Base-by-base conservation (phyloP, 2,329 filamentous ascomycete species). In the Cordyceps tenuipes region DNA sequence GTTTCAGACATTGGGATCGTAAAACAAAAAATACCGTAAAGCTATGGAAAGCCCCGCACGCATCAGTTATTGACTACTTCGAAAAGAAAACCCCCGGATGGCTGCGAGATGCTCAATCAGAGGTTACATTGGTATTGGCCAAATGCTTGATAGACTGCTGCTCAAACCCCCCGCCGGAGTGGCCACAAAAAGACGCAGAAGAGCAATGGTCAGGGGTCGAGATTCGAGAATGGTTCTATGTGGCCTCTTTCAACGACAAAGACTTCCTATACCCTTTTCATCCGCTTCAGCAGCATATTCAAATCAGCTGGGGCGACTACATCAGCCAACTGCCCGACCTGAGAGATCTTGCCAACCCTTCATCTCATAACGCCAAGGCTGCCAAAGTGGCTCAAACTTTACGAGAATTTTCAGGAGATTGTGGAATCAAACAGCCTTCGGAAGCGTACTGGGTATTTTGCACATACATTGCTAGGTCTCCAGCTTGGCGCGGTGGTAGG, bases 261-360 rank as follows among this genome's bases (percentile, higher is more conserved):
- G 2, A 43, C 12, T 6, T 43, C 2, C 3, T 15, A 17, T 2
- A 43, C 5, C 39, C 39, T 43, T 15, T 5, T 12, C 39, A 43
- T 43, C 12, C 39, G 2, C 17, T 43, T 43, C 39, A 43, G 17
- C 94, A 87, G 81, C 97, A 97, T 73, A 99, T 95, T 6, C 39
- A 43, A 2, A 3, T 6, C 3, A 15, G 5, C 17, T 43, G 39
- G 39, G 2, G 5, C 5, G 13, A 6, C n/a, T 15, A 43, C 12
- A 43, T 43, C 39, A 15, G 15, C 39, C 23, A 23, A 23, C 23
- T 23, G 23, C 23, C 23, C 23, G 23, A 23, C 23, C 23, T 23
- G 23, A 23, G 23, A 2, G 13, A 43, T 5, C 39, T 43, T 34
- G 31, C 31, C 31, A 12, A 34, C 3, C 5, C 10, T 34, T 12